Percentiles rank a stretch among this genome's conserved stretches.
These are phyloP conservation scores for Astrothelium macrocarpum DNA, from an alignment of 495 filamentous ascomycete species.

Conservation along the genomic window DNA sequence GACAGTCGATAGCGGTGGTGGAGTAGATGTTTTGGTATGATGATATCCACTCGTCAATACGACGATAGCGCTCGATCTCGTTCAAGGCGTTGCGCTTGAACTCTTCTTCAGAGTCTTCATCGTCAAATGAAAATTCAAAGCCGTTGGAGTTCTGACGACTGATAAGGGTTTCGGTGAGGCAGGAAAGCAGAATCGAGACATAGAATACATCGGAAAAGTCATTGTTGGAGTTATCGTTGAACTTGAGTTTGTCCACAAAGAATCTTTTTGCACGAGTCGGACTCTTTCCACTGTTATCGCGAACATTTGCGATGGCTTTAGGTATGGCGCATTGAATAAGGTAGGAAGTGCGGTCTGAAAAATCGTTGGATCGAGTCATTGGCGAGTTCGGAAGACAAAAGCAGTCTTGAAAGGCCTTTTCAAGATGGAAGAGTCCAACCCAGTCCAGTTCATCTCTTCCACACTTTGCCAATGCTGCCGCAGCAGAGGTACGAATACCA, in stretches of 20 bases:
- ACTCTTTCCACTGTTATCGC: constrained; percentile 65
- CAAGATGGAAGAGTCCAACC: constrained; percentile 75
- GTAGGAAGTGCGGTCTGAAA: constrained; percentile 72
- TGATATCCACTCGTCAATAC: constrained; percentile 88
- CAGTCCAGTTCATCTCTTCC: constrained; percentile 59
- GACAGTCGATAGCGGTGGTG: constrained; percentile 68
- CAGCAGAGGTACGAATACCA: constrained; percentile 77
- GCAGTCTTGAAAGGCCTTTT: constrained; percentile 72
- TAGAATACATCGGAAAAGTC: constrained; percentile 80
- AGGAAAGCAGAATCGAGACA: constrained; percentile 68
- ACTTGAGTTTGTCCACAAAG: constrained; percentile 75
- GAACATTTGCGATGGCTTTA: constrained; percentile 64
- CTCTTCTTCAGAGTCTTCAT: constrained; percentile 45
- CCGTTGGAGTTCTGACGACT: constrained; percentile 1
- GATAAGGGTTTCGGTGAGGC: constrained; percentile 67
- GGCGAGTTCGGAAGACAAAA: constrained; percentile 68
- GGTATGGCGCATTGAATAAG: constrained; percentile 73
- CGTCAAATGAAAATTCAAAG: constrained; percentile 41
- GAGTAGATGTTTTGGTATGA: constrained; percentile 91
- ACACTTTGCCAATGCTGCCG: constrained; percentile 61
- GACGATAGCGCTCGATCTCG: constrained; percentile 80
- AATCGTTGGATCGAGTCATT: constrained; percentile 82
- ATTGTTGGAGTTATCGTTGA: constrained; percentile 89
- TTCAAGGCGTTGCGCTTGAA: constrained; percentile 63
- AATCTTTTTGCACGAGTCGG: constrained; percentile 67